phyloP scores from a whole-genome alignment of 2,329 filamentous ascomycete genomes.

The Diaporthe ampelina region DNA sequence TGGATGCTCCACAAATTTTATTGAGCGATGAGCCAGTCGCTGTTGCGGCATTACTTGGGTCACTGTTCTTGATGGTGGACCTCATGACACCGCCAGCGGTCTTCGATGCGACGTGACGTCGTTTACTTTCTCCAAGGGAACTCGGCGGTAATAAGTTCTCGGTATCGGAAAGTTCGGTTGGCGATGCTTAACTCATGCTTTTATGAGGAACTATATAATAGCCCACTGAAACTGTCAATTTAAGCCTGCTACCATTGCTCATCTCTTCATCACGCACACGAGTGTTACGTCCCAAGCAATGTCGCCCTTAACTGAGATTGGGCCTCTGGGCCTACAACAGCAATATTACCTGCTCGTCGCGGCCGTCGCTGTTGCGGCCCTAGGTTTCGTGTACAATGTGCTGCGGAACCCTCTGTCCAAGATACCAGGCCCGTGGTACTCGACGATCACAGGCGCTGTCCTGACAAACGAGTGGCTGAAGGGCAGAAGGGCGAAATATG shows the following conservation, averaged over 20 bases:
- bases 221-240: too few relatives aligned
- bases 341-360: constrained; percentile 7
- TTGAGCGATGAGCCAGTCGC: background rate
- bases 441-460: constrained; percentile 43
- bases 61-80: background rate
- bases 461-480: constrained; percentile 40
- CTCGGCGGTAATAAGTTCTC: background rate
- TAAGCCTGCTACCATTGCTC: background rate
- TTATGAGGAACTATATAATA: constrained; percentile 12
- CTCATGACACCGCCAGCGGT: background rate
- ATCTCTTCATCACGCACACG: background rate
- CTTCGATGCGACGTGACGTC: constrained; percentile 11
- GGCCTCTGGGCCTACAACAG: background rate
- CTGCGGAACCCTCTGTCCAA: constrained; percentile 32
- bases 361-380: constrained; percentile 2
- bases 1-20: background rate
- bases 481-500: constrained; percentile 43
- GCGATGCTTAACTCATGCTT: background rate
- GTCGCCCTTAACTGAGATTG: constrained; percentile 9
- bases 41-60: background rate
- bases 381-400: constrained; percentile 22
- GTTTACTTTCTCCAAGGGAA: background rate
- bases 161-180: background rate
- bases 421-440: constrained; percentile 48
- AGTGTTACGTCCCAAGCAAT: background rate